Conservation (phyloP, 2,329 filamentous ascomycete genomes). For the Fusarium beomiforme region DNA sequence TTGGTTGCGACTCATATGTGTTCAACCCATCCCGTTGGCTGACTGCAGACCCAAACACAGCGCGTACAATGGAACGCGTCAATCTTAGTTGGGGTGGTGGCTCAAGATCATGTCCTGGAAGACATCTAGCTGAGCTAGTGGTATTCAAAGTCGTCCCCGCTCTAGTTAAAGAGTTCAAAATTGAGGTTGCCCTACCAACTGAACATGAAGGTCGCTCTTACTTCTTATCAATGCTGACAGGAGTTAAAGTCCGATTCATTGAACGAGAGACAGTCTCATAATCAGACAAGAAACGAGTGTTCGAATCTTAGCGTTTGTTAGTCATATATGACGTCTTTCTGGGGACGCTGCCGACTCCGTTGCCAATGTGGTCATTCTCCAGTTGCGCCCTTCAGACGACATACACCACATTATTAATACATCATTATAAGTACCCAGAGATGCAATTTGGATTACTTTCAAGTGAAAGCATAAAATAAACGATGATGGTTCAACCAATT, state of each 20-base stretch:
- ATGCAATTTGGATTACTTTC: accelerated
- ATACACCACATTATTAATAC: constrained; percentile 26
- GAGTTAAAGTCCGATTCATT: constrained; percentile 55
- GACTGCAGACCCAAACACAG: constrained; percentile 35
- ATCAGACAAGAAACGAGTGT: accelerated
- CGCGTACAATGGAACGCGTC: constrained; percentile 56
- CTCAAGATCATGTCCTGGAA: constrained; percentile 60
- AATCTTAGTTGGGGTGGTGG: constrained; percentile 65
- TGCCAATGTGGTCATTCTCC: neutral
- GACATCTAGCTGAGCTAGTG: constrained; percentile 61
- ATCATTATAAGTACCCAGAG: neutral
- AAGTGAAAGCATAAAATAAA: neutral
- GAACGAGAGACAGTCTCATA: neutral
- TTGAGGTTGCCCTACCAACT: constrained; percentile 52
- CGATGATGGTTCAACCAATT: constrained; percentile 31
- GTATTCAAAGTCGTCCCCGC: constrained; percentile 56
- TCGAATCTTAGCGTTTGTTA: neutral
- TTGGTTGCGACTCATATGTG: constrained; percentile 55
- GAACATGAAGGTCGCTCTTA: constrained; percentile 56
- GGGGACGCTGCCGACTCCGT: neutral
- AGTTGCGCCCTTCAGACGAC: constrained; percentile 34
- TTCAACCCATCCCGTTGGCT: constrained; percentile 63
- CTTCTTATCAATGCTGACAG: constrained; percentile 63
- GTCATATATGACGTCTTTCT: neutral
- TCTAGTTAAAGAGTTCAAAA: constrained; percentile 56